These are phyloP conservation scores for Trichoderma lentiforme DNA, from an alignment of 2,329 filamentous ascomycete genomes.

Conservation along the genomic window DNA sequence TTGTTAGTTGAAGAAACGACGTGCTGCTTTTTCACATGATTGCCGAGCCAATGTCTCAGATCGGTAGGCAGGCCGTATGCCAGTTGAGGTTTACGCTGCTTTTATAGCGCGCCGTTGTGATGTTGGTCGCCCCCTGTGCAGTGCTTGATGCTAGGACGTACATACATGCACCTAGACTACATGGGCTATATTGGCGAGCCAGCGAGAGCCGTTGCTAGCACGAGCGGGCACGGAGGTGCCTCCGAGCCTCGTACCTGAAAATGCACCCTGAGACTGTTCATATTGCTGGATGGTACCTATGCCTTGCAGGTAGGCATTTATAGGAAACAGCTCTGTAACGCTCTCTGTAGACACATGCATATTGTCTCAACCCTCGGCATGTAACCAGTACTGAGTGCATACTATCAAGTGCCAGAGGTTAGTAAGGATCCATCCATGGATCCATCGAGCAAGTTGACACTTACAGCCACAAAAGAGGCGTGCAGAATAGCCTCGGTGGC, in stretches of 20 bases:
- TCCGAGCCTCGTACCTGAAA: neutral
- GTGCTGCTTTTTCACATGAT: neutral
- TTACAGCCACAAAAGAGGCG: neutral
- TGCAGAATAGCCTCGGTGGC: neutral
- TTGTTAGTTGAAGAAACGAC: neutral
- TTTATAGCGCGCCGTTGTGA: neutral
- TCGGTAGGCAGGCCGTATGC: neutral
- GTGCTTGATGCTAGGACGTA: neutral
- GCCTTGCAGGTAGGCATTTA: neutral
- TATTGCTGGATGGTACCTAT: neutral
- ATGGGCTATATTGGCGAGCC: neutral
- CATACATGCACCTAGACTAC: neutral
- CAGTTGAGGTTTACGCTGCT: neutral
- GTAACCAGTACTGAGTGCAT: neutral
- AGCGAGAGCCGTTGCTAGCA: neutral
- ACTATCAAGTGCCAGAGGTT: too few species aligned
- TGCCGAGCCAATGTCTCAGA: neutral
- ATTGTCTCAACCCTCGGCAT: neutral
- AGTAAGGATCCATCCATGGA: neutral
- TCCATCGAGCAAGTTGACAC: neutral
- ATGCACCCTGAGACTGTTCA: neutral
- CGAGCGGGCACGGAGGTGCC: neutral
- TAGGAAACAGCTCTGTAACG: neutral
- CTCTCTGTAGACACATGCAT: neutral
- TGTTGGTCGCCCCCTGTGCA: neutral